phyloP scores from a whole-genome alignment of 2,329 filamentous ascomycete species.

The Aurifilum marmelostoma region DNA sequence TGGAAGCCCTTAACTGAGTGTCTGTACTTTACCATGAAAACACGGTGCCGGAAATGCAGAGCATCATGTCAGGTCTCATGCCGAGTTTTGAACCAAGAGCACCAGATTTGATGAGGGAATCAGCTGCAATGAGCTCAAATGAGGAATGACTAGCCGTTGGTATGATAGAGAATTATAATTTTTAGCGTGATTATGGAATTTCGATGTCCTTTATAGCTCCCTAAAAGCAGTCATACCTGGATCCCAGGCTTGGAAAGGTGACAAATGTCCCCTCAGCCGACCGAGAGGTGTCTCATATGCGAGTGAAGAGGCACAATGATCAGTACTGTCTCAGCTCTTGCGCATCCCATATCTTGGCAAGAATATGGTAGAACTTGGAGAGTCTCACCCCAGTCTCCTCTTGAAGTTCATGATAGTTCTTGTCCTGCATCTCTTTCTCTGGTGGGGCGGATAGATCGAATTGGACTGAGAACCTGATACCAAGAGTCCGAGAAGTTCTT shows the following conservation, averaged over 20 bases:
- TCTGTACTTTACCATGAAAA: too few relatives aligned
- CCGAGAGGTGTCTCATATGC: background rate
- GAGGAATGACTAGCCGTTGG: too few relatives aligned
- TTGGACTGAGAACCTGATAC: background rate
- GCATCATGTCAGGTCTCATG: background rate
- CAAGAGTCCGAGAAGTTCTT: background rate
- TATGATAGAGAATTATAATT: background rate
- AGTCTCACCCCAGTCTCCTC: background rate
- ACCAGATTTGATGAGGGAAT: too few relatives aligned
- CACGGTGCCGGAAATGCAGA: background rate
- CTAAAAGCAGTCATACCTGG: too few relatives aligned
- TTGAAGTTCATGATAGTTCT: too few relatives aligned
- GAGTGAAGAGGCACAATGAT: background rate
- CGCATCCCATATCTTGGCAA: background rate
- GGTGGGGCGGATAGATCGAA: too few relatives aligned
- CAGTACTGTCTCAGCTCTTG: background rate
- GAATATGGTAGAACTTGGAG: background rate
- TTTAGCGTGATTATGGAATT: background rate
- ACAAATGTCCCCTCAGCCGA: background rate
- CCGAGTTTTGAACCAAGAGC: background rate
- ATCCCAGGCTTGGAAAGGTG: background rate
- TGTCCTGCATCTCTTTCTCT: too few relatives aligned
- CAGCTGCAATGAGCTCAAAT: too few relatives aligned
- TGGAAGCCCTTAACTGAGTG: background rate
- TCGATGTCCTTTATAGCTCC: too few relatives aligned